These are phyloP conservation scores for Rossbeevera mucosa DNA, from an alignment of 768 basidiomycete species.

Conservation along the genomic window DNA sequence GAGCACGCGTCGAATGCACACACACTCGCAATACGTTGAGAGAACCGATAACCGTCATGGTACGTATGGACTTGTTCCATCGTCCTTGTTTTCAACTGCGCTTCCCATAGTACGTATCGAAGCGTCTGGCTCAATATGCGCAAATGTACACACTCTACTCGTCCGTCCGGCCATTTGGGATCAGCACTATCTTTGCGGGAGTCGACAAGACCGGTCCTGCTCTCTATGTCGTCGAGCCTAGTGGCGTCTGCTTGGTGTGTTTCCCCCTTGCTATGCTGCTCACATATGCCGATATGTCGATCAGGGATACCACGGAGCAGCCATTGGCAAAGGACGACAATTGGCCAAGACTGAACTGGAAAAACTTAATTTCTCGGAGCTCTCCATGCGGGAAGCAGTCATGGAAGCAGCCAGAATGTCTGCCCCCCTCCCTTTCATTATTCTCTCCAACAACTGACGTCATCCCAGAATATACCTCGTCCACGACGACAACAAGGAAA, in stretches of 20 bases:
- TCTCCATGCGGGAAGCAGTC: conserved; percentile 82
- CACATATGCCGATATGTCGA: background rate
- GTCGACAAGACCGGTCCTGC: conserved; percentile 85
- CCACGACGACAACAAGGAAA: conserved; percentile 97
- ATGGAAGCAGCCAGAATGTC: conserved; percentile 94
- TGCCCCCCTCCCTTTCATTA: conserved; percentile 27
- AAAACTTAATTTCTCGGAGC: conserved; percentile 82
- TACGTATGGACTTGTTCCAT: conserved; percentile 26
- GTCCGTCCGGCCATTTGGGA: conserved; percentile 94
- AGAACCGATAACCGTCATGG: conserved; percentile 76
- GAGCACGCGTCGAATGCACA: conserved; percentile 79
- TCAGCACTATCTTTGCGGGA: conserved; percentile 86
- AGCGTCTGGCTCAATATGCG: conserved; percentile 83
- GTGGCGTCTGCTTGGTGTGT: conserved; percentile 84
- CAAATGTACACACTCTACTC: conserved; percentile 98
- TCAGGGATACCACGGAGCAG: conserved; percentile 92
- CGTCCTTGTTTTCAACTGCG: background rate
- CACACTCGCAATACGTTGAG: conserved; percentile 71
- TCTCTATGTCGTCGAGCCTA: conserved; percentile 90
- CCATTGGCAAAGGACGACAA: conserved; percentile 97
- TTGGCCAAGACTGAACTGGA: conserved; percentile 98
- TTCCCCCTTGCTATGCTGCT: background rate
- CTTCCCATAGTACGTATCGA: conserved; percentile 48
- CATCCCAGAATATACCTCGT: conserved; percentile 84
- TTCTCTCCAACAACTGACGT: conserved; percentile 5